Percentiles rank a stretch among this genome's conserved stretches.
Evolutionary conservation across 2,329 filamentous ascomycete genomes (phyloP).

Genomic region (Arthrobotrys iridis): DNA sequence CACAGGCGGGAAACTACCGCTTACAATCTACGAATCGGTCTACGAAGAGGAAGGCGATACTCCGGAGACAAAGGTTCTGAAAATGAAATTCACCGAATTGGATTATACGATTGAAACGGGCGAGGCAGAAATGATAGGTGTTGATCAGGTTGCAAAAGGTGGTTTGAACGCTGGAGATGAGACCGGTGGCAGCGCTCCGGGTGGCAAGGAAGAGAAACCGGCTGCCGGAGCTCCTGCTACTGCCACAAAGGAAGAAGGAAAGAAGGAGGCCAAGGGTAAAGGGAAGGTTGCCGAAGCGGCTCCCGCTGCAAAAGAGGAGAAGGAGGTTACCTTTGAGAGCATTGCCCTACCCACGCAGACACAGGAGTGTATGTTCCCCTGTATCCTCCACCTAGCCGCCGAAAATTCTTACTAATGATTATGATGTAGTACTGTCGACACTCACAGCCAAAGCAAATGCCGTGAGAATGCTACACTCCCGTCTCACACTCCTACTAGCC

Average conservation of each 20-base stretch:
- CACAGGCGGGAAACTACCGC: constrained; percentile 75
- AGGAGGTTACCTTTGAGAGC: constrained; percentile 47
- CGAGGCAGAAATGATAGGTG: constrained; percentile 96
- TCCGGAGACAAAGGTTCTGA: constrained; percentile 60
- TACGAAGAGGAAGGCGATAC: constrained; percentile 74
- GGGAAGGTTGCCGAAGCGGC: constrained; percentile 56
- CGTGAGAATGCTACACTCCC: constrained; percentile 87
- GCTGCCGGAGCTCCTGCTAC: constrained; percentile 35
- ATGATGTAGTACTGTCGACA: constrained; percentile 67
- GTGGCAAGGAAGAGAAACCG: constrained; percentile 56
- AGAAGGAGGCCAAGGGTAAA: constrained; percentile 59
- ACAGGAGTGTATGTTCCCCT: constrained; percentile 68
- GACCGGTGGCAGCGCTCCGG: constrained; percentile 54
- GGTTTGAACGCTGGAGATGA: constrained; percentile 74
- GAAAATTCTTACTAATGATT: neutral
- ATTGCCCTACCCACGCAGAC: constrained; percentile 68
- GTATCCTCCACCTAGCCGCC: neutral
- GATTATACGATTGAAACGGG: constrained; percentile 90
- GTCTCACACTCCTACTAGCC: constrained; percentile 75
- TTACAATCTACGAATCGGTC: constrained; percentile 89
- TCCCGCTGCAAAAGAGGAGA: constrained; percentile 52
- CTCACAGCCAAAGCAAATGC: constrained; percentile 91
- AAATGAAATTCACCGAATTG: constrained; percentile 81
- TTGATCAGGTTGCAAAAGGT: constrained; percentile 89
- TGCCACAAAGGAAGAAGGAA: constrained; percentile 55